Percentiles rank a stretch among this genome's conserved stretches.
Evolutionary conservation across 2,329 filamentous ascomycete genomes (phyloP).

Genomic region (Hypoxylon sp.): DNA sequence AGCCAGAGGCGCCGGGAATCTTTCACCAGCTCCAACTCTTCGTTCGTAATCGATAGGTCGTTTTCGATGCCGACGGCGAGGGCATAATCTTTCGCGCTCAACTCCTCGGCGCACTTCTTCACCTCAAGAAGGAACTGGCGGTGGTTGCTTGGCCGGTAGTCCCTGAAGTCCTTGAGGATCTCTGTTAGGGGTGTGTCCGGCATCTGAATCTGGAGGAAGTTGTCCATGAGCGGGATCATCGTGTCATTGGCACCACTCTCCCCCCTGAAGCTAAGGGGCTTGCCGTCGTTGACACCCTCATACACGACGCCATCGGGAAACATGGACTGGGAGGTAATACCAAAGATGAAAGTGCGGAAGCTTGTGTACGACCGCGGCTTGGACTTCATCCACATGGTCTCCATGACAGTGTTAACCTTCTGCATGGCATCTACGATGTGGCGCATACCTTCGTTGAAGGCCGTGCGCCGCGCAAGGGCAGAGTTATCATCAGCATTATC

Average conservation of each 20-base stretch:
- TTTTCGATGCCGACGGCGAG: constrained; percentile 51
- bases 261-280: constrained; percentile 84
- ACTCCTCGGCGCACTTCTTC: constrained; percentile 55
- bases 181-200: constrained; percentile 87
- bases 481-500: constrained; percentile 45
- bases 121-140: constrained; percentile 84
- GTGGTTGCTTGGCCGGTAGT: constrained; percentile 89
- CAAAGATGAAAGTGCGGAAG: constrained; percentile 97
- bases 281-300: constrained; percentile 75
- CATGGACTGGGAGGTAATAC: constrained; percentile 92
- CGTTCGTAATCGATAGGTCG: constrained; percentile 32
- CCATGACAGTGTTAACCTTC: constrained; percentile 82
- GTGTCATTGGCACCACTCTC: constrained; percentile 94
- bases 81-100: constrained; percentile 67
- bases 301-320: constrained; percentile 93
- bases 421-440: constrained; percentile 70
- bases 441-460: constrained; percentile 71
- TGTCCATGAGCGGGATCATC: constrained; percentile 91
- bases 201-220: constrained; percentile 86
- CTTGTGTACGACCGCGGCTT: constrained; percentile 84
- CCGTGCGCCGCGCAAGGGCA: constrained; percentile 53
- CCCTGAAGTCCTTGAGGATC: constrained; percentile 87
- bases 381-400: constrained; percentile 90
- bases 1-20: constrained; percentile 69
- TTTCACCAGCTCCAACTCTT: constrained; percentile 55